Percentiles rank a stretch among this genome's conserved stretches.
phyloP scores from a whole-genome alignment of 352 stramenopile species.

The Pythium phragmiticola region DNA sequence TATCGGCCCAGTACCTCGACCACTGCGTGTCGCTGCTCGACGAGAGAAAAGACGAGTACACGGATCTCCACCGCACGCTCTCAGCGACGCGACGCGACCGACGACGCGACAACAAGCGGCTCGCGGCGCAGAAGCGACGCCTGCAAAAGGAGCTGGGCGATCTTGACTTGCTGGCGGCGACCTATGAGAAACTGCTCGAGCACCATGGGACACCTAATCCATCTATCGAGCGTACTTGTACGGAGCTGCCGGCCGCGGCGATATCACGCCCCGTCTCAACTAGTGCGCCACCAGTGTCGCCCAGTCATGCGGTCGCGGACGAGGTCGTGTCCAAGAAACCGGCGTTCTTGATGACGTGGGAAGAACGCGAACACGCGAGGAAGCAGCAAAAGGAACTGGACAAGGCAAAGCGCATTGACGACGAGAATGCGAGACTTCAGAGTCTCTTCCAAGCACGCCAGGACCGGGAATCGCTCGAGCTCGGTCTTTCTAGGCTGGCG shows the following conservation, averaged over 20 bases:
- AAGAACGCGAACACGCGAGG: conserved; percentile 62
- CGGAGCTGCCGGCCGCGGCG: not conserved
- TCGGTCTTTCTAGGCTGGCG: conserved; percentile 16
- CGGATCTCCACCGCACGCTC: conserved; percentile 32
- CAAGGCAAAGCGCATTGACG: conserved; percentile 57
- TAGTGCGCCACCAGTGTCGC: not conserved
- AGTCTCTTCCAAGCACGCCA: conserved; percentile 36
- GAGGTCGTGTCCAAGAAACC: conserved; percentile 46
- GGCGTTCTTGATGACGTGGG: conserved; percentile 65
- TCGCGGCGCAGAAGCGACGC: conserved; percentile 36
- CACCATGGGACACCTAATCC: not conserved
- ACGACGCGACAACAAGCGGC: conserved; percentile 1
- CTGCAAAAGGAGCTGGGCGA: conserved; percentile 56
- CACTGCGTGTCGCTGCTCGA: conserved; percentile 52
- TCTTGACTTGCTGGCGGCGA: conserved; percentile 47
- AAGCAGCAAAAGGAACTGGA: conserved; percentile 57
- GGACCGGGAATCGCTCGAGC: conserved; percentile 19
- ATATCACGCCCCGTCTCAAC: not conserved
- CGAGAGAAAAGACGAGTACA: conserved; percentile 39
- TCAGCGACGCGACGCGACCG: conserved; percentile 25
- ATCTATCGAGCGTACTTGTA: not conserved
- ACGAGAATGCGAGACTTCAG: conserved; percentile 56
- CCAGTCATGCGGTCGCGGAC: not conserved
- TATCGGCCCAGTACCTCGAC: conserved; percentile 69
- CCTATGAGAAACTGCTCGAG: conserved; percentile 52